Evolutionary conservation across 352 stramenopile species (phyloP).

Genomic region (Pythium aquatile): DNA sequence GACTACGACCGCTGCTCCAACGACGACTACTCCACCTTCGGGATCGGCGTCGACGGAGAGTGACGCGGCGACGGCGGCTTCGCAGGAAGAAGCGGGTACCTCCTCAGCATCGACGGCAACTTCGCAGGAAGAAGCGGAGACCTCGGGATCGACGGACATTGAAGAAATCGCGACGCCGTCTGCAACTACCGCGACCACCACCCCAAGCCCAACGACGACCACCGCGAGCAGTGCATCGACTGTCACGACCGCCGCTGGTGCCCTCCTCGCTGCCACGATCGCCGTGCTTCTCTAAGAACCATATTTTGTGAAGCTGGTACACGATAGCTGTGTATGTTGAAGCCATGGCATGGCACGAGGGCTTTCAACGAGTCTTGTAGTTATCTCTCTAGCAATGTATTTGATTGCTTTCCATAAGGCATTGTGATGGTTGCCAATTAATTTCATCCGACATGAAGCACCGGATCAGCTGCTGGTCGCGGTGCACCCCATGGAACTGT

Average conservation of each 20-base stretch:
- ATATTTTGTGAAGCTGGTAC: background rate
- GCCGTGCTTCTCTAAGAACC: background rate
- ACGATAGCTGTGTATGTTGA: background rate
- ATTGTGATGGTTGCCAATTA: background rate
- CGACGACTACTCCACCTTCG: background rate
- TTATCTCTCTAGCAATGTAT: background rate
- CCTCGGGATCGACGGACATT: constrained; percentile 2
- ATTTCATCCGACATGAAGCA: background rate
- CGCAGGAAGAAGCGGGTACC: background rate
- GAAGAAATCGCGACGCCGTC: background rate
- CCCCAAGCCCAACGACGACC: background rate
- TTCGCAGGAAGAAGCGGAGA: background rate
- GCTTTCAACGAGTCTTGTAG: too few species aligned
- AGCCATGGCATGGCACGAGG: background rate
- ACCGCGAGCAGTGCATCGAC: background rate
- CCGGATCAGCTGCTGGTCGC: background rate
- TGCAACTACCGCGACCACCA: background rate
- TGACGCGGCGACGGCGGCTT: background rate
- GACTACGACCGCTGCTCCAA: background rate
- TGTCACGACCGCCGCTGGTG: background rate
- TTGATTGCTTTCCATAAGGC: background rate
- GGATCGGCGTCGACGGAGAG: background rate
- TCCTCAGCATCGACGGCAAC: background rate
- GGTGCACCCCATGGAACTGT: too few species aligned
- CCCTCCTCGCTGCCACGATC: background rate